Evolutionary conservation across 192 early-diverging fungal genomes (phyloP), one percentile per base, ranked within the genome.

Genomic region (Phycomyces nitens): DNA sequence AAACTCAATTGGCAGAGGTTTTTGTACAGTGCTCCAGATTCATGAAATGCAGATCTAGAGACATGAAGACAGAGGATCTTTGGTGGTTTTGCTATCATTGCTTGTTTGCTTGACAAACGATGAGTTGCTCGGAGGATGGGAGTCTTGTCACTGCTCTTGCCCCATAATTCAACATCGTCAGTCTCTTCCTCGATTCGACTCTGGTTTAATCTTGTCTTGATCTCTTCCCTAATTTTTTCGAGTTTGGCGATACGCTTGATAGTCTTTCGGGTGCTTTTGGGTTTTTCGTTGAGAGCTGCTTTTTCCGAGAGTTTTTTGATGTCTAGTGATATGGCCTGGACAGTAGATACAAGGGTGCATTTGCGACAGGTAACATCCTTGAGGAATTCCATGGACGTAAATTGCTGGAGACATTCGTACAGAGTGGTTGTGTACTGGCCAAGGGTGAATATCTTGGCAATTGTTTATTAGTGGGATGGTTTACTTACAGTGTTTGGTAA

Each of bases 1-100:
- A 93, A 94, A 26, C 77, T 68, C 49, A 96, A 82, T 18, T 87
- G 88, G 70, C 89, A 87, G 64, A 82, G 83, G 65, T 94, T 94
- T 71, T 94, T 96, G 52, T 86, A 79, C 0, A 80, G 70, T 16
- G 87, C 84, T 12, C 92, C 91, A 22, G 82, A 85, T 10, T 84
- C 76, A 21, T 82, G 78, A 59, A 85, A 88, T 12, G 90, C 83
- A 1, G 90, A 92, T 10, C 94, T 87, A 58, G 89, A 86, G 64
- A 96, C 82, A 54, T 94, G 92, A 8, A 96, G 82, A 53, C 87
- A 90, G 18, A 96, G 81, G 29, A 86, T 84, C 20, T 64, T 75
- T 11, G 94, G 93, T 22, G 88, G 81, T 44, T 82, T 79, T 23
- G 89, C 93, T 71, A 95, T 74, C 68, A 87, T 86, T 43, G 87